These are phyloP conservation scores for Esteya vermicola DNA, from an alignment of 2,329 filamentous ascomycete species.

Conservation along the genomic window DNA sequence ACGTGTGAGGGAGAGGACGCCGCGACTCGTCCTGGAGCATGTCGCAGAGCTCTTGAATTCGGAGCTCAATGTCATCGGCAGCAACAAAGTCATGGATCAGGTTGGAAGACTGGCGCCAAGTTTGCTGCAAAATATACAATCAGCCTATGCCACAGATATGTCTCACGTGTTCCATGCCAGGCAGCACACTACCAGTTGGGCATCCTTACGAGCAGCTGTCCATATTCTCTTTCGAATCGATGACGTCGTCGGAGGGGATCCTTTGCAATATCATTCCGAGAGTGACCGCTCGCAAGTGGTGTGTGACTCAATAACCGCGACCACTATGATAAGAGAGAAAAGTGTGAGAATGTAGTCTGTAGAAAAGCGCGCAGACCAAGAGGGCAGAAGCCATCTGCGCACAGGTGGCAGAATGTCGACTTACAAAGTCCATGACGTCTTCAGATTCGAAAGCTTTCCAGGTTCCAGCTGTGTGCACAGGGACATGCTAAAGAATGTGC, in stretches of 20 bases:
- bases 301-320: conserved; percentile 51
- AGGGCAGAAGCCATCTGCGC: background rate
- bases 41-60: conserved; percentile 48
- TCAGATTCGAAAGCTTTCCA: too few relatives aligned
- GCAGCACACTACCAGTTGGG: background rate
- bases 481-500: too few relatives aligned
- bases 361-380: background rate
- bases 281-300: conserved; percentile 38
- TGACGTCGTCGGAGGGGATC: conserved; percentile 50
- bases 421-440: conserved; percentile 43
- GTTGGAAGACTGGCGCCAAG: conserved; percentile 49
- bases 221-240: conserved; percentile 54
- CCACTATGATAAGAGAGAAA: conserved; percentile 32
- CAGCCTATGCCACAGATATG: too few relatives aligned
- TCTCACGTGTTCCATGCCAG: too few relatives aligned
- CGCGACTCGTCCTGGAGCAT: conserved; percentile 83
- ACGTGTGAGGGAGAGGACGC: conserved; percentile 78
- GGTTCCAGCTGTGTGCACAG: too few relatives aligned
- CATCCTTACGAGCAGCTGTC: conserved; percentile 39
- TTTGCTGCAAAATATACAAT: conserved; percentile 28
- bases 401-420: conserved; percentile 11
- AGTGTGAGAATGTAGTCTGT: background rate
- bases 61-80: conserved; percentile 46
- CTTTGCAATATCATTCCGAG: conserved; percentile 44
- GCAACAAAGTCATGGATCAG: conserved; percentile 45